Evolutionary conservation across 2,329 filamentous ascomycete species (phyloP).

Genomic region (Pseudogymnoascus sp.): DNA sequence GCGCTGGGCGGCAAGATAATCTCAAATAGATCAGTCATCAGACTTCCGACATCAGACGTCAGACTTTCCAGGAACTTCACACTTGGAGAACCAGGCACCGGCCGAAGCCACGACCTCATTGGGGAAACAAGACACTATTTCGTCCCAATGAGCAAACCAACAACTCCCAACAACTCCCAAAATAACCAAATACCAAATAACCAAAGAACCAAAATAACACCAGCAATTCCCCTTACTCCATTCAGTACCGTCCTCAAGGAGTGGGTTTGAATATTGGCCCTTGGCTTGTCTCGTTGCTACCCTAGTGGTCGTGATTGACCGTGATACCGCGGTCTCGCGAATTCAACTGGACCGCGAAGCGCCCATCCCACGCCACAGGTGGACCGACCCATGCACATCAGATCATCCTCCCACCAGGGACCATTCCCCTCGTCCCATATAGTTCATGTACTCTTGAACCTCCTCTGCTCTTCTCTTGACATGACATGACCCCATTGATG

Average conservation of each 20-base stretch:
- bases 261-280: background rate
- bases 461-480: background rate
- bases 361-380: background rate
- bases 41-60: background rate
- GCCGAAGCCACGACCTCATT: background rate
- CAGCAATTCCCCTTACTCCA: background rate
- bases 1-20: background rate
- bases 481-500: background rate
- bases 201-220: constrained; percentile 1
- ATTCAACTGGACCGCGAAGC: constrained; percentile 3
- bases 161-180: background rate
- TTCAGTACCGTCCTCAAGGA: background rate
- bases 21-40: background rate
- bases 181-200: background rate
- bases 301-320: background rate
- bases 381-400: background rate
- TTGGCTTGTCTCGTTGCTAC: background rate
- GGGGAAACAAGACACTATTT: background rate
- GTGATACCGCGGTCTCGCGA: background rate
- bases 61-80: background rate
- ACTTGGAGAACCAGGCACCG: background rate
- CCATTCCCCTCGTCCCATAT: background rate
- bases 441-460: background rate
- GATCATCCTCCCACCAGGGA: background rate
- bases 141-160: background rate